Base-by-base conservation (phyloP, 129 eudicot species). In the Gnaphalium uliginosum region DNA sequence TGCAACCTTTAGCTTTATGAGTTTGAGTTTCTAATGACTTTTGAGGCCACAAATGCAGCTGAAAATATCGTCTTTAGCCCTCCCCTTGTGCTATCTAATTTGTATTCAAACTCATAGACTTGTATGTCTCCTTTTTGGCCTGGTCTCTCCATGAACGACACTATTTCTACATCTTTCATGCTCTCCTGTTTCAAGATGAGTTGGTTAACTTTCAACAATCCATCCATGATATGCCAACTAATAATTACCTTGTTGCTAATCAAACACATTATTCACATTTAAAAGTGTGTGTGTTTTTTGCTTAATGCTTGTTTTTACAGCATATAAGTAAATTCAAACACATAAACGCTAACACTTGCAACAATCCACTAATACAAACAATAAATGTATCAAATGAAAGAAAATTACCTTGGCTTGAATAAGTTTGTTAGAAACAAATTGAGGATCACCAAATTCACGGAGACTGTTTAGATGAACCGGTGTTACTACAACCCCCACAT, bases 51-150 rank as follows among this genome's bases (percentile, higher is more conserved):
- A 81, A 93, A 86, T 63, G 96, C 98, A 8, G 98, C 96, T 32
- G 96, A 81, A 74, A 90, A 90, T 4, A 93, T 84, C 59, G 93
- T 86, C 85, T 93, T 93, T 79, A 86, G 51, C 53, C 98, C 96
- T 74, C 96, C 98, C 76, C 96, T 86, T 29, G 93, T 85, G 85
- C 98, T 93, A 70, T 93, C 96, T 35, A 93, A 30, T 73, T 80
- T 83, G 84, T 93, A 93, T 66, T 93, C 98, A 69, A 93, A 81
- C 86, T 93, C 96, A 41, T 86, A 90, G 14, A 93, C 96, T 70
- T 81, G 88, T 69, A 83, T 75, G 32, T 87, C 92, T 25, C 54
- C 87, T 0, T 71, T 56, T n/a, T 43, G 41, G 29, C 91, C 88
- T 37, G 69, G 66, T 83, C 97, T 93, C 88, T 93, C 96, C 13